A percentile compares a stretch with the other conserved stretches of the same genome.
These are phyloP conservation scores for Coemansia sp. DNA, from an alignment of 192 early-diverging fungal genomes.

Conservation along the genomic window DNA sequence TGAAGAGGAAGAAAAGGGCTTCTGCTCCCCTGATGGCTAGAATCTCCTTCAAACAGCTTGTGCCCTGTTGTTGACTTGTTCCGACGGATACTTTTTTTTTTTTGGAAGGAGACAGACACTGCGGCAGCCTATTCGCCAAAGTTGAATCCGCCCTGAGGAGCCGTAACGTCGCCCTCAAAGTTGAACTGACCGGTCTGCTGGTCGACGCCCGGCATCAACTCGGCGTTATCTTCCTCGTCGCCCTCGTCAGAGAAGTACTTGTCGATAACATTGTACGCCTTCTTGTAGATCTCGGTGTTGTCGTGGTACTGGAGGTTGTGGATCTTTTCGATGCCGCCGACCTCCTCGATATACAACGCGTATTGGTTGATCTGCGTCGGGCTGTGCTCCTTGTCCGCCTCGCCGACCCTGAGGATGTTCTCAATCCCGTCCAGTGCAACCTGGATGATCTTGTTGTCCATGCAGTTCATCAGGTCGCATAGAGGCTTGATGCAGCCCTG, in stretches of 20 bases:
- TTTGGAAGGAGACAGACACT: conserved; percentile 5
- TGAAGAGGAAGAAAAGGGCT: too few relatives aligned
- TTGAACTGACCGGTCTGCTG: conserved; percentile 73
- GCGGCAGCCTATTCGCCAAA: conserved; percentile 57
- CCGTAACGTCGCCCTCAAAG: conserved; percentile 68
- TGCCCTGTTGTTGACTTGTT: neutral
- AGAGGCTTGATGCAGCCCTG: conserved; percentile 95
- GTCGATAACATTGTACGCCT: conserved; percentile 93
- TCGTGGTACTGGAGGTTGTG: conserved; percentile 93
- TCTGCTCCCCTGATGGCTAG: neutral
- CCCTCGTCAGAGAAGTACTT: conserved; percentile 91
- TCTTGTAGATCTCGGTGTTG: conserved; percentile 95
- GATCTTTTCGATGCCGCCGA: conserved; percentile 93
- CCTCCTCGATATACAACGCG: conserved; percentile 88
- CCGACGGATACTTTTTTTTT: neutral
- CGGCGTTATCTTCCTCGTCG: conserved; percentile 65
- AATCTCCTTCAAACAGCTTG: neutral
- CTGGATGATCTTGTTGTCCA: conserved; percentile 95
- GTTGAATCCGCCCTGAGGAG: conserved; percentile 79
- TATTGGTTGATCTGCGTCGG: conserved; percentile 73
- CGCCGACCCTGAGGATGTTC: conserved; percentile 97
- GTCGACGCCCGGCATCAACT: conserved; percentile 72
- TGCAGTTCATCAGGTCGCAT: conserved; percentile 85
- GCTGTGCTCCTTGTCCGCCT: conserved; percentile 68
- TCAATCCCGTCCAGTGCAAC: conserved; percentile 97